Conservation (phyloP, 139 green algal genomes). For the Auxenochlorella pyrenoidosa region DNA sequence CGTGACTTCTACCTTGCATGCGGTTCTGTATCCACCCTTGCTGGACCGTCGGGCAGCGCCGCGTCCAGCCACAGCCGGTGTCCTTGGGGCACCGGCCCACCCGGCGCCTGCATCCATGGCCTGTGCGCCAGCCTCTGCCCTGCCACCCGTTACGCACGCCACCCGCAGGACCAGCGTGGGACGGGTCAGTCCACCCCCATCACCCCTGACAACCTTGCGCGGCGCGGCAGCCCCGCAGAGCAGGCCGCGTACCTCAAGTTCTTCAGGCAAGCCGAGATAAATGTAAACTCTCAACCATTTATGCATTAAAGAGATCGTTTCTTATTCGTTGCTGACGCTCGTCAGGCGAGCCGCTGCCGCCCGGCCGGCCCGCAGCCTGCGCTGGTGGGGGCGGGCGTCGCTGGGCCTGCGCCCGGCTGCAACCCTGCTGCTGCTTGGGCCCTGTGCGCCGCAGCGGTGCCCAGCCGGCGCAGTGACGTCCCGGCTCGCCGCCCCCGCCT, state of each 20-base stretch:
- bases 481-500: neutral
- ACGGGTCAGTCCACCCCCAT: conserved; percentile 78
- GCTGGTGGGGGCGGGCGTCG: neutral
- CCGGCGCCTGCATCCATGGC: too few relatives aligned
- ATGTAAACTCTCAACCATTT: too few relatives aligned
- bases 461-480: neutral
- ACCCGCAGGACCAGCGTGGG: conserved; percentile 79
- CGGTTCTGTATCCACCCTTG: too few relatives aligned
- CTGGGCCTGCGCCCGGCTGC: neutral
- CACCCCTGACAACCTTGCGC: conserved; percentile 66
- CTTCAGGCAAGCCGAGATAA: conserved; percentile 60
- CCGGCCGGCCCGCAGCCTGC: neutral
- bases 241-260: conserved; percentile 85
- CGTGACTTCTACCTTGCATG: too few relatives aligned
- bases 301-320: too few relatives aligned
- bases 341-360: too few relatives aligned
- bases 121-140: too few relatives aligned
- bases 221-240: conserved; percentile 54
- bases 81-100: too few relatives aligned
- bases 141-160: too few relatives aligned
- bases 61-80: too few relatives aligned
- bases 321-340: too few relatives aligned
- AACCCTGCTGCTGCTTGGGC: neutral
- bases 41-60: too few relatives aligned
- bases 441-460: neutral